Evolutionary conservation across 2,329 filamentous ascomycete genomes (phyloP).

Genomic region (Beauveria bassiana): DNA sequence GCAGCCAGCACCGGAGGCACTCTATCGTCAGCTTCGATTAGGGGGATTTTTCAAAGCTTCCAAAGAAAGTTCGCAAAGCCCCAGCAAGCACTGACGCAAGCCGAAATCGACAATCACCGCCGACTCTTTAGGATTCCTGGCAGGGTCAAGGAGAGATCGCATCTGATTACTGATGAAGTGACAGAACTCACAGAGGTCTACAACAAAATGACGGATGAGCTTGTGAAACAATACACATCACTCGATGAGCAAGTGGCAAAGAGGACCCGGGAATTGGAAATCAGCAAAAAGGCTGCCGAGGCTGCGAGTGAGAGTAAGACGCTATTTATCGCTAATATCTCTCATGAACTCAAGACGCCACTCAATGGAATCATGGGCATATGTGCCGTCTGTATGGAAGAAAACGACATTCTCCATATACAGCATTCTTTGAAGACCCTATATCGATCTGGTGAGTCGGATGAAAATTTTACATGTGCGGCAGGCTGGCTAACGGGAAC

Average conservation of each 20-base stretch:
- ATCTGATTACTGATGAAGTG: constrained; percentile 73
- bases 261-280: constrained; percentile 75
- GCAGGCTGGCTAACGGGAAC: neutral
- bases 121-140: constrained; percentile 74
- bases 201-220: constrained; percentile 89
- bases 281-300: constrained; percentile 86
- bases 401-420: constrained; percentile 69
- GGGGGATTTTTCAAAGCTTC: constrained; percentile 32
- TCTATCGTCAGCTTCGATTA: constrained; percentile 36
- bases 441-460: constrained; percentile 61
- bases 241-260: constrained; percentile 79
- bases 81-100: constrained; percentile 18
- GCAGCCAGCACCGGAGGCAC: constrained; percentile 32
- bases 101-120: constrained; percentile 32
- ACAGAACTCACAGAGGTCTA: constrained; percentile 80
- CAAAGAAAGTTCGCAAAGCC: constrained; percentile 28
- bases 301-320: constrained; percentile 97
- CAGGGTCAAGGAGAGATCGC: constrained; percentile 68
- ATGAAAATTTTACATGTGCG: neutral
- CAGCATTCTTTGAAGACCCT: constrained; percentile 80
- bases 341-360: constrained; percentile 81
- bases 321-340: constrained; percentile 93
- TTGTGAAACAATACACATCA: constrained; percentile 76
- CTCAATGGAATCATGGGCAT: constrained; percentile 94
- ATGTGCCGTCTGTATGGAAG: constrained; percentile 88